phyloP scores from a whole-genome alignment of 1,139 yeast species.

The Sugiyamaella sp. region DNA sequence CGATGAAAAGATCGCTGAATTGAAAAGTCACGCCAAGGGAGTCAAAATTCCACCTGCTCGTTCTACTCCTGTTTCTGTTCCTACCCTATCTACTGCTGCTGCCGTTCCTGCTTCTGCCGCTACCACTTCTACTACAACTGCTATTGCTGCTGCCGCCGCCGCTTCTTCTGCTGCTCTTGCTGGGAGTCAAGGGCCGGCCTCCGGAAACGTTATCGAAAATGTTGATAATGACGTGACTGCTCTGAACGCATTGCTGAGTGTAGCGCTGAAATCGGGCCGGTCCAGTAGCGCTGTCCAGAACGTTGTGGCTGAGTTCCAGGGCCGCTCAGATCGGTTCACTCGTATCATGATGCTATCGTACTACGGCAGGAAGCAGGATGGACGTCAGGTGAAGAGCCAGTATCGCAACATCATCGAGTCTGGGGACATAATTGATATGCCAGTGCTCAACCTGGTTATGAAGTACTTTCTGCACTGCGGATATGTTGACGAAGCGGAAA shows the following conservation, averaged over 20 bases:
- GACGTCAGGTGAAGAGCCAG: constrained; percentile 25
- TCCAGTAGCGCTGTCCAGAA: constrained; percentile 20
- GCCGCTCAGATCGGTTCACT: constrained; percentile 30
- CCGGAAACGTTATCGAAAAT: too few species aligned
- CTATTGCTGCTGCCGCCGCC: too few species aligned
- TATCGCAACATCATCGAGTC: constrained; percentile 15
- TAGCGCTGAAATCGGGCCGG: constrained; percentile 25
- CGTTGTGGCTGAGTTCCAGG: constrained; percentile 23
- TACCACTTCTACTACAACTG: too few species aligned
- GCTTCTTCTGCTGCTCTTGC: too few species aligned
- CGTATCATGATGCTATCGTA: constrained; percentile 28
- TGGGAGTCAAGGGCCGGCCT: too few species aligned
- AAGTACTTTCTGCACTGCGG: constrained; percentile 24
- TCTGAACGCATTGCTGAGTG: constrained; percentile 27
- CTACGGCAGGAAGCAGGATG: constrained; percentile 23
- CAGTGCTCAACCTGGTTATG: constrained; percentile 22
- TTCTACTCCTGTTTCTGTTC: too few species aligned
- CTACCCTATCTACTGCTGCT: too few species aligned
- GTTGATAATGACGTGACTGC: constrained; percentile 20
- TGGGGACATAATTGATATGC: constrained; percentile 18
- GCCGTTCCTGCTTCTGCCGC: too few species aligned
- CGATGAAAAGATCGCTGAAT: constrained; percentile 18
- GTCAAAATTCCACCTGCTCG: too few species aligned
- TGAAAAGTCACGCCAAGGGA: constrained; percentile 7
- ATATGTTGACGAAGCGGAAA: constrained; percentile 24